A percentile compares a stretch with the other conserved stretches of the same genome.
These are phyloP conservation scores for Pichia sp. DNA, from an alignment of 1,139 yeast species.

Conservation along the genomic window DNA sequence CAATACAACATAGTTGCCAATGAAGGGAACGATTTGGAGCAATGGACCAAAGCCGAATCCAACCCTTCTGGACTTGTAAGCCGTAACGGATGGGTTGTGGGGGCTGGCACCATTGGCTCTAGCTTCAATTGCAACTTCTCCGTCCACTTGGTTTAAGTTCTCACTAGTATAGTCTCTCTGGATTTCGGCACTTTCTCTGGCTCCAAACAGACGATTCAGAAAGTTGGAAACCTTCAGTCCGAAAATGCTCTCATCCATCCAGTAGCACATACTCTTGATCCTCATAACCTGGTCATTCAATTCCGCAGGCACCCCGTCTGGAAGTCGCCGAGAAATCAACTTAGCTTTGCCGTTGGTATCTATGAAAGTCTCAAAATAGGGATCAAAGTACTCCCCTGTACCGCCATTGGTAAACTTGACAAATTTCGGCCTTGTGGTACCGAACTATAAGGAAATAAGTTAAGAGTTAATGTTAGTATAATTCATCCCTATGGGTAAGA, in stretches of 20 bases:
- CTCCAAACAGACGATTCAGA: slow-evolving; percentile 11
- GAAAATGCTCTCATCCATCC: slow-evolving; percentile 58
- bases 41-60: slow-evolving; percentile 70
- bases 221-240: slow-evolving; percentile 40
- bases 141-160: background rate
- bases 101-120: background rate
- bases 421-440: slow-evolving; percentile 8
- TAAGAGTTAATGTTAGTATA: background rate
- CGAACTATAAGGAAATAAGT: slow-evolving; percentile 4
- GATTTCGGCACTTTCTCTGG: background rate
- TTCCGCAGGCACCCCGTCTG: slow-evolving; percentile 6
- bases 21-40: slow-evolving; percentile 59
- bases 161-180: slow-evolving; percentile 1
- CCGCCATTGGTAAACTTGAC: slow-evolving; percentile 2
- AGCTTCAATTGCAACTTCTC: background rate
- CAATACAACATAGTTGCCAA: slow-evolving; percentile 27
- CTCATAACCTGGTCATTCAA: background rate
- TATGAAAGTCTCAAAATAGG: slow-evolving; percentile 11
- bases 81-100: background rate
- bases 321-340: slow-evolving; percentile 6
- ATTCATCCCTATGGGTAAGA: background rate
- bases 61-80: slow-evolving; percentile 9
- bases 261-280: slow-evolving; percentile 54
- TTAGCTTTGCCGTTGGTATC: background rate
- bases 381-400: slow-evolving; percentile 7